Evolutionary conservation across 768 basidiomycete genomes (phyloP), one percentile per base, ranked within the genome.

Genomic region (Lanmaoa pseudosensibilis): DNA sequence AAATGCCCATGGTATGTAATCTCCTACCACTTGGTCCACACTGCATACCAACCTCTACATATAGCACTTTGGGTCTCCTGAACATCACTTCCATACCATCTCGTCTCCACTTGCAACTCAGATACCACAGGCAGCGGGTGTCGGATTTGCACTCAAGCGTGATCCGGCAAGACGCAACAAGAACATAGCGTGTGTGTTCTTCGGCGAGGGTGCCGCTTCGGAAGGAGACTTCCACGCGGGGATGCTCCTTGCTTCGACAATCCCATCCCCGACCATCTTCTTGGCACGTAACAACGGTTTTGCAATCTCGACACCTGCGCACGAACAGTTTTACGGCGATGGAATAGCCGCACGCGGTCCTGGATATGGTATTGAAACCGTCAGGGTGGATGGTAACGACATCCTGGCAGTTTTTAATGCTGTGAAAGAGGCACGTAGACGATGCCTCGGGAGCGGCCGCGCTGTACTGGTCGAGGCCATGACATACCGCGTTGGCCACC

Each of bases 191-290:
- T 88, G 86, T 11, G 92, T 92, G 49, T 97, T 86, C 72, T 95
- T 96, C 60, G 94, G 94, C 23, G 95, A 98, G 74, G 94, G 93
- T 57, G 92, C 93, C 9, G 92, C 94, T 3, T 92, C 91, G 2
- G 94, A 96, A 74, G 94, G 94, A 55, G 94, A 97, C 71, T 96
- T 96, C 69, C 94, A 98, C 67, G 95, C 94, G 0, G 95, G 93
- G 27, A 77, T 94, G 66, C 81, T 90, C 52, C 79, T 92, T 46
- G 87, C 87, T 25, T 91, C 88, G 3, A 89, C 87, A 0, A 77
- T 93, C 27, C 84, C 88, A 0, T 83, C 85, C 2, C 90, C 90
- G 3, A 84, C 85, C 4, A 70, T 92, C 18, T 93, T 83, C 72
- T 80, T 92, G 55, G 87, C 83, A 13, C 83, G 88, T 34, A 89